A percentile compares a stretch with the other conserved stretches of the same genome.
Conservation (phyloP, 2,329 filamentous ascomycete genomes). For the Beauveria brongniartii region DNA sequence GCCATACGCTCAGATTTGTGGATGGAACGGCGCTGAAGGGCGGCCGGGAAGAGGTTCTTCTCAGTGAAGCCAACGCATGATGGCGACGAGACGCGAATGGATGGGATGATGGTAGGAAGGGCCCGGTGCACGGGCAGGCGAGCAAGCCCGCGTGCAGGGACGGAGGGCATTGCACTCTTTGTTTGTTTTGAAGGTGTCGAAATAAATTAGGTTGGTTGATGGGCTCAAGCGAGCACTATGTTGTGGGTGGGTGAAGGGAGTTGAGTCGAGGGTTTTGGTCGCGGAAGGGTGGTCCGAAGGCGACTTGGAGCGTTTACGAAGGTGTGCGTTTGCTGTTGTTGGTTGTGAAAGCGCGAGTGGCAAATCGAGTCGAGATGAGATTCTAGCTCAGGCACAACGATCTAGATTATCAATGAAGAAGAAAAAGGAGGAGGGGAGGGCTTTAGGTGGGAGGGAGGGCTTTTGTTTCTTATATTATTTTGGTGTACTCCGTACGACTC, state of each 20-base stretch:
- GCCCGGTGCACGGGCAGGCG: conserved; percentile 15
- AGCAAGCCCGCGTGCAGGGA: conserved; percentile 17
- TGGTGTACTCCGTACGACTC: conserved; percentile 7
- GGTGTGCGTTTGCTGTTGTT: not conserved
- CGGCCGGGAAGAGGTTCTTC: conserved; percentile 1
- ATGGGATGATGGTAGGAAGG: conserved; percentile 4
- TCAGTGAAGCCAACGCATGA: conserved; percentile 14
- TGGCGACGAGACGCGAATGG: conserved; percentile 6
- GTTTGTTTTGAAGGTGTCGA: conserved; percentile 10
- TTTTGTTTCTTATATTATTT: conserved; percentile 11
- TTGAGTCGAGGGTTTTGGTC: not conserved
- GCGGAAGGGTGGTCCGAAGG: conserved; percentile 6
- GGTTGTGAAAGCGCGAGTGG: not conserved
- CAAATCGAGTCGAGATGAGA: conserved; percentile 2
- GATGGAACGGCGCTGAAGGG: conserved; percentile 21
- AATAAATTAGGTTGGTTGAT: not conserved
- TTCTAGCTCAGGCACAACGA: conserved; percentile 5
- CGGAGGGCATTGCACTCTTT: conserved; percentile 18
- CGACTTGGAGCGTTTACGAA: not conserved
- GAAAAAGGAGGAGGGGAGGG: not conserved
- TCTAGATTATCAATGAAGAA: not conserved
- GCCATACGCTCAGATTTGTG: conserved; percentile 30
- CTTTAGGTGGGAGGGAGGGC: conserved; percentile 1
- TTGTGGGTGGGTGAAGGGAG: not conserved
- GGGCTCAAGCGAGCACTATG: not conserved